A percentile compares a stretch with the other conserved stretches of the same genome.
phyloP scores from a whole-genome alignment of 768 basidiomycete species.

The Panaeolus papilionaceus region DNA sequence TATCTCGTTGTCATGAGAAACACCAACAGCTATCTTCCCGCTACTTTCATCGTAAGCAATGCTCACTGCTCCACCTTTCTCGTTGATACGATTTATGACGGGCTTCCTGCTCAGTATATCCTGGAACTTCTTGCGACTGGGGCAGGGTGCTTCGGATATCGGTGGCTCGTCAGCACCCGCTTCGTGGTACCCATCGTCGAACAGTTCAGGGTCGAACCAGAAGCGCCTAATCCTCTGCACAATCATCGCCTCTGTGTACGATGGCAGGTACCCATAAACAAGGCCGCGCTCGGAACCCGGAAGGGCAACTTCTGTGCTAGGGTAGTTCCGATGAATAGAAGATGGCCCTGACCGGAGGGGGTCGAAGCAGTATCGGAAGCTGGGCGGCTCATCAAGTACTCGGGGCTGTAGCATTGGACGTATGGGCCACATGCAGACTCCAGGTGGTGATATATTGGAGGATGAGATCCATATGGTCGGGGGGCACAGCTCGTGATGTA shows the following conservation, averaged over 20 bases:
- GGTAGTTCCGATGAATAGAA: conserved; percentile 27
- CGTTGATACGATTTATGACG: conserved; percentile 27
- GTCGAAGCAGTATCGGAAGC: conserved; percentile 28
- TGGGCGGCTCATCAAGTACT: conserved; percentile 33
- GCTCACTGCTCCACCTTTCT: conserved; percentile 43
- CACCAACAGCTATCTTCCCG: conserved; percentile 62
- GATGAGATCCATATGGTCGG: conserved; percentile 35
- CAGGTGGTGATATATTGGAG: conserved; percentile 26
- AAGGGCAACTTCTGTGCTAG: conserved; percentile 39
- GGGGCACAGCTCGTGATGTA: conserved; percentile 26
- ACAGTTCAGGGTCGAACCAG: conserved; percentile 38
- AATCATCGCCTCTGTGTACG: conserved; percentile 36
- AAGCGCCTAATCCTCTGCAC: conserved; percentile 46
- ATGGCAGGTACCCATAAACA: conserved; percentile 41
- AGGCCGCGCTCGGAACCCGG: conserved; percentile 52
- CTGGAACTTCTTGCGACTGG: conserved; percentile 26
- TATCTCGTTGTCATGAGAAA: conserved; percentile 45
- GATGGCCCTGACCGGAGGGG: conserved; percentile 30
- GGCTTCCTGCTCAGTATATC: conserved; percentile 25
- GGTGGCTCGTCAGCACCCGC: conserved; percentile 7
- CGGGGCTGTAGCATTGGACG: conserved; percentile 23
- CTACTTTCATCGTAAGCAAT: conserved; percentile 72
- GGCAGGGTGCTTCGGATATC: conserved; percentile 24
- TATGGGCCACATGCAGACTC: conserved; percentile 32
- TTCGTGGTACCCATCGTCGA: conserved; percentile 19